phyloP scores from a whole-genome alignment of 805 yeast genomes.

The Blastobotrys americana region DNA sequence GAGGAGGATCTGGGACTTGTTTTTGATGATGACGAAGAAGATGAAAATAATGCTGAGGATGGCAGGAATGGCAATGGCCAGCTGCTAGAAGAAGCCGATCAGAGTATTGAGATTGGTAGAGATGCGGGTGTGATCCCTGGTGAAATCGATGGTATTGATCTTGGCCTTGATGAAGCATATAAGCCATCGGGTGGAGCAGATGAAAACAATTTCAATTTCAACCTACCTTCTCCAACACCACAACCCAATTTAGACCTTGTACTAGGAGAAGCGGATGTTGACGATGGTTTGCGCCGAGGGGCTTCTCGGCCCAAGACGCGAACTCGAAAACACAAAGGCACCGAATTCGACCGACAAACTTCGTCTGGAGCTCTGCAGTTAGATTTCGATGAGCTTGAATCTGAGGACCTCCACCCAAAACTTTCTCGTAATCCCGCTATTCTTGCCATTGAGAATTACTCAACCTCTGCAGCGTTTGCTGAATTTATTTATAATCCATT shows the following conservation, averaged over 20 bases:
- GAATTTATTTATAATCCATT: background rate
- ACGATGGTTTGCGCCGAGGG: background rate
- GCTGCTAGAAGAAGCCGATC: too few species aligned
- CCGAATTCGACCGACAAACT: background rate
- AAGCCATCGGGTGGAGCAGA: conserved; percentile 6
- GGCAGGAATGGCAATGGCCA: conserved; percentile 16
- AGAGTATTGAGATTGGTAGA: conserved; percentile 36
- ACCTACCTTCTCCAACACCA: background rate
- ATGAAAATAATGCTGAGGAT: conserved; percentile 22
- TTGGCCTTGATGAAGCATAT: conserved; percentile 3
- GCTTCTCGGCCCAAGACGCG: too few species aligned
- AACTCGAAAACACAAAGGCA: background rate
- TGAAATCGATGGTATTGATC: conserved; percentile 7
- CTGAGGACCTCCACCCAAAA: background rate
- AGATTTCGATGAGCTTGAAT: background rate
- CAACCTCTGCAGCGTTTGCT: background rate
- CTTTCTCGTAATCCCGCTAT: background rate
- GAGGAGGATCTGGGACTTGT: conserved; percentile 47
- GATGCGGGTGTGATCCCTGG: conserved; percentile 21
- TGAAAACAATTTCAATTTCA: background rate
- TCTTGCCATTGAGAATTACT: background rate
- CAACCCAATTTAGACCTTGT: conserved; percentile 1
- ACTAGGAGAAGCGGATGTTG: background rate
- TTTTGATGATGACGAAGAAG: conserved; percentile 37
- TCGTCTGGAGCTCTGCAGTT: background rate